These are phyloP conservation scores for Holtermannia corniformis DNA, from an alignment of 768 basidiomycete species.

Conservation along the genomic window DNA sequence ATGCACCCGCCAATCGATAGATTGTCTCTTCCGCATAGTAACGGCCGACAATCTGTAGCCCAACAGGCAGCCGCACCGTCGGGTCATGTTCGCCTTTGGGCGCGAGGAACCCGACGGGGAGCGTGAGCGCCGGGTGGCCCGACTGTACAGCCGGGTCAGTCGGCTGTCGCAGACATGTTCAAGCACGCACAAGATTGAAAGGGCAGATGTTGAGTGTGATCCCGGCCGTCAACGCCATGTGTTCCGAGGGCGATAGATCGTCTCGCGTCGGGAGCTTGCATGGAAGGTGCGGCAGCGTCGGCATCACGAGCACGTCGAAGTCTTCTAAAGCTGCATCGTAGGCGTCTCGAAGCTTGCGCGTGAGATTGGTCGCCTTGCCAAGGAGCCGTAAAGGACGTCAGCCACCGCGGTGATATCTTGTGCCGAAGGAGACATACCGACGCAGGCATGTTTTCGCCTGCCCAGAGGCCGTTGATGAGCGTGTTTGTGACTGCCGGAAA, in stretches of 20 bases:
- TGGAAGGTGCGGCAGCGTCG: slow-evolving; percentile 31
- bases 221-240: slow-evolving; percentile 21
- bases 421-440: slow-evolving; percentile 10
- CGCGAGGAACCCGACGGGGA: slow-evolving; percentile 45
- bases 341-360: slow-evolving; percentile 42
- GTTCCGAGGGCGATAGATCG: slow-evolving; percentile 38
- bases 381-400: slow-evolving; percentile 5
- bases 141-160: slow-evolving; percentile 24
- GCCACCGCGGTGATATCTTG: slow-evolving; percentile 4
- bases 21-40: slow-evolving; percentile 26
- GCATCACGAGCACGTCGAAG: slow-evolving; percentile 43
- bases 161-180: slow-evolving; percentile 1
- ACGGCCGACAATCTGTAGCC: slow-evolving; percentile 46
- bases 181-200: slow-evolving; percentile 15
- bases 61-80: slow-evolving; percentile 41
- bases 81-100: slow-evolving; percentile 34
- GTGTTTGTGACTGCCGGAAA: slow-evolving; percentile 9
- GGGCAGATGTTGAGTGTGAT: slow-evolving; percentile 24
- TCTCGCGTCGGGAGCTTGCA: slow-evolving; percentile 6
- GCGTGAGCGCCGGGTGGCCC: slow-evolving; percentile 45
- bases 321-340: slow-evolving; percentile 38
- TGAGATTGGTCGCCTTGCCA: slow-evolving; percentile 44
- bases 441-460: slow-evolving; percentile 14
- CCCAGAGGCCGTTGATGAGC: slow-evolving; percentile 18
- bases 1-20: slow-evolving; percentile 23